Evolutionary conservation across 1,284 basidiomycete genomes (phyloP).

Genomic region (Malassezia nana): DNA sequence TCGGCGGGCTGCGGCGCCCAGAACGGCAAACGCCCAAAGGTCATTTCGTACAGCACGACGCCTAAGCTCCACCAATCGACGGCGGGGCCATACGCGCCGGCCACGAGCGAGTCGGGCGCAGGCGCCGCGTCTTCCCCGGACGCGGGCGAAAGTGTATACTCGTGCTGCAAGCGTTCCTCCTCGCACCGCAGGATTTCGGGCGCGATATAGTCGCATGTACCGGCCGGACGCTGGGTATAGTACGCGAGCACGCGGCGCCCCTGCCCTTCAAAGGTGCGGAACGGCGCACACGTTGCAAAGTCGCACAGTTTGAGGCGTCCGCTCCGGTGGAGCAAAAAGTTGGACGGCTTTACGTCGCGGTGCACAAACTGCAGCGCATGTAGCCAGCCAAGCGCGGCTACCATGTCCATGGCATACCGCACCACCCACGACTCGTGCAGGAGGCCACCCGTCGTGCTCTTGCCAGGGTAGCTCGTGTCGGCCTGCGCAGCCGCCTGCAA

Average conservation of each 20-base stretch:
- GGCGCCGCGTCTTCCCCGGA: background rate
- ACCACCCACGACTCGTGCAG: slow-evolving; percentile 34
- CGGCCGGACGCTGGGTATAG: slow-evolving; percentile 37
- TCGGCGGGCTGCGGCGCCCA: slow-evolving; percentile 36
- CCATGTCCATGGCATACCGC: slow-evolving; percentile 39
- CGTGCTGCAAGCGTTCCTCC: slow-evolving; percentile 26
- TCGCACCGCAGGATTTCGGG: slow-evolving; percentile 43
- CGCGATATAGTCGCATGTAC: slow-evolving; percentile 46
- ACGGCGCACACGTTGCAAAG: slow-evolving; percentile 44
- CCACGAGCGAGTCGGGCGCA: slow-evolving; percentile 15
- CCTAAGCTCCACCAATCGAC: slow-evolving; percentile 48
- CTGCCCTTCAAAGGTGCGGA: slow-evolving; percentile 24
- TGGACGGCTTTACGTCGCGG: slow-evolving; percentile 44
- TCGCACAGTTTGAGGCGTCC: slow-evolving; percentile 47
- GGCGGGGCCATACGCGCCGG: slow-evolving; percentile 42
- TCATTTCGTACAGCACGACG: slow-evolving; percentile 45
- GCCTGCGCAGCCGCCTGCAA: slow-evolving; percentile 33
- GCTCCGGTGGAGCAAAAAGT: slow-evolving; percentile 37
- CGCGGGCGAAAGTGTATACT: background rate
- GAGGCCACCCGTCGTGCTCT: slow-evolving; percentile 29
- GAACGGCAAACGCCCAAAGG: slow-evolving; percentile 39
- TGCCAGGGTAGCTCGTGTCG: slow-evolving; percentile 26
- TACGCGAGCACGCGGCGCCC: slow-evolving; percentile 29
- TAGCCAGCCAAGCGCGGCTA: slow-evolving; percentile 42
- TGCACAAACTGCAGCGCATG: slow-evolving; percentile 39